Conservation (phyloP, 495 filamentous ascomycete genomes). For the Aspergillus ellipticus region DNA sequence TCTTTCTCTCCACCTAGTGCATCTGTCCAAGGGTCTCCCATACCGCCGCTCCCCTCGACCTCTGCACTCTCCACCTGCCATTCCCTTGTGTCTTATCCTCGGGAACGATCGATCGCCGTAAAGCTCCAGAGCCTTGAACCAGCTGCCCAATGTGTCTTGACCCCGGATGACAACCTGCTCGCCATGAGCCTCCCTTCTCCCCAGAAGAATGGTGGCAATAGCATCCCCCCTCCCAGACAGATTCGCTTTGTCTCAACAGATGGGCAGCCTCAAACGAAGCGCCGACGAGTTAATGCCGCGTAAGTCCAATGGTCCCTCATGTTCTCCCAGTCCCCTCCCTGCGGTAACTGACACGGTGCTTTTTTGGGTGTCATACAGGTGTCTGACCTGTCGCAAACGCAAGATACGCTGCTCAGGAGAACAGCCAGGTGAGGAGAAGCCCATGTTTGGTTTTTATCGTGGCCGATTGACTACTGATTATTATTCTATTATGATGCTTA, state of each 20-base stretch:
- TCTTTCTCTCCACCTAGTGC: conserved; percentile 13
- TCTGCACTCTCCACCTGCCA: conserved; percentile 11
- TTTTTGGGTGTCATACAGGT: conserved; percentile 41
- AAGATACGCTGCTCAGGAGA: conserved; percentile 82
- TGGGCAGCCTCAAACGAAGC: conserved; percentile 75
- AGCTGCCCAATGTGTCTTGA: conserved; percentile 40
- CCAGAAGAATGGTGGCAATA: conserved; percentile 40
- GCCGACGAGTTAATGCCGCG: conserved; percentile 78
- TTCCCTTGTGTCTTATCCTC: conserved; percentile 6
- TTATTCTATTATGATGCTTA: conserved; percentile 8
- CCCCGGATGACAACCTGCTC: conserved; percentile 40
- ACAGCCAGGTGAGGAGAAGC: conserved; percentile 48
- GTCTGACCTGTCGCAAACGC: conserved; percentile 74
- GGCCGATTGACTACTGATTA: too few relatives aligned
- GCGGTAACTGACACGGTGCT: conserved; percentile 3
- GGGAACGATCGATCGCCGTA: conserved; percentile 14
- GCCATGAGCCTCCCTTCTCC: conserved; percentile 46
- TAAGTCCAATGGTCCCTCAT: conserved; percentile 36
- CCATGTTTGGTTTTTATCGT: not conserved
- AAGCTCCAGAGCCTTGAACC: not conserved
- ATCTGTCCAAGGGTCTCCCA: conserved; percentile 15
- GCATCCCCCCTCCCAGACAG: conserved; percentile 38
- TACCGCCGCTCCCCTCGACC: conserved; percentile 9
- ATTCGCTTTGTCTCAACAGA: conserved; percentile 81
- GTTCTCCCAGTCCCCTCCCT: conserved; percentile 12